These are phyloP conservation scores for Naematelia aurantialba DNA, from an alignment of 768 basidiomycete genomes.

Conservation along the genomic window DNA sequence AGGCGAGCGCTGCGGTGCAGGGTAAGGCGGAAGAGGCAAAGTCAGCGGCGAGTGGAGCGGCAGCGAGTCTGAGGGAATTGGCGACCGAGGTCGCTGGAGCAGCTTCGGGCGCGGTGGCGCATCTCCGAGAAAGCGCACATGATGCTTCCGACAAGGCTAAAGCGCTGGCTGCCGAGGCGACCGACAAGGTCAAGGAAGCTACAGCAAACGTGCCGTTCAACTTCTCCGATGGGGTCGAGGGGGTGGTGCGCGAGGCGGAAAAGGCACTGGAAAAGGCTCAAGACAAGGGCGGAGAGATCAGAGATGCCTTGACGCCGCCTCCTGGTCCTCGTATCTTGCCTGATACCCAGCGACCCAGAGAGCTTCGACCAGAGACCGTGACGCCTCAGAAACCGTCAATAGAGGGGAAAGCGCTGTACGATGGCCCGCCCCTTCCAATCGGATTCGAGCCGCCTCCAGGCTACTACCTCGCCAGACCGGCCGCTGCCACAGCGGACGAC, in stretches of 20 bases:
- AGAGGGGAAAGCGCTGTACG: slow-evolving; percentile 56
- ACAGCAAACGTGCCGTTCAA: slow-evolving; percentile 30
- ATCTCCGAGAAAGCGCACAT: slow-evolving; percentile 4
- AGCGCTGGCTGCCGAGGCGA: slow-evolving; percentile 27
- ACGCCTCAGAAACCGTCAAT: slow-evolving; percentile 32
- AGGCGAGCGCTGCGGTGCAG: slow-evolving; percentile 28
- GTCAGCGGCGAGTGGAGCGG: slow-evolving; percentile 49
- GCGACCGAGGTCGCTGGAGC: slow-evolving; percentile 13
- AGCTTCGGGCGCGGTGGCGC: slow-evolving; percentile 3
- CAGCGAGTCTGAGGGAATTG: not conserved
- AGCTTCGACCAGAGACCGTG: slow-evolving; percentile 47
- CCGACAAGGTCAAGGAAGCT: slow-evolving; percentile 29
- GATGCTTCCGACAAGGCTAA: slow-evolving; percentile 55
- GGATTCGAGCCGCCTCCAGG: slow-evolving; percentile 94
- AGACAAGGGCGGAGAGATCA: slow-evolving; percentile 16
- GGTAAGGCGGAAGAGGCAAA: slow-evolving; percentile 54
- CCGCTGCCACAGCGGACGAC: slow-evolving; percentile 19
- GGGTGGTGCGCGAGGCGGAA: slow-evolving; percentile 69
- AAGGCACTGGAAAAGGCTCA: slow-evolving; percentile 56
- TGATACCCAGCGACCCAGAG: slow-evolving; percentile 44
- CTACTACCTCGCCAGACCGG: slow-evolving; percentile 56
- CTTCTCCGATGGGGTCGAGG: slow-evolving; percentile 63
- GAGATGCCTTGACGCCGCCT: not conserved
- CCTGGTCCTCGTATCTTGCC: slow-evolving; percentile 17
- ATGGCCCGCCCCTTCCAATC: slow-evolving; percentile 70